Conservation (phyloP, 208 protist genomes). For the Porcisia hertigi region DNA sequence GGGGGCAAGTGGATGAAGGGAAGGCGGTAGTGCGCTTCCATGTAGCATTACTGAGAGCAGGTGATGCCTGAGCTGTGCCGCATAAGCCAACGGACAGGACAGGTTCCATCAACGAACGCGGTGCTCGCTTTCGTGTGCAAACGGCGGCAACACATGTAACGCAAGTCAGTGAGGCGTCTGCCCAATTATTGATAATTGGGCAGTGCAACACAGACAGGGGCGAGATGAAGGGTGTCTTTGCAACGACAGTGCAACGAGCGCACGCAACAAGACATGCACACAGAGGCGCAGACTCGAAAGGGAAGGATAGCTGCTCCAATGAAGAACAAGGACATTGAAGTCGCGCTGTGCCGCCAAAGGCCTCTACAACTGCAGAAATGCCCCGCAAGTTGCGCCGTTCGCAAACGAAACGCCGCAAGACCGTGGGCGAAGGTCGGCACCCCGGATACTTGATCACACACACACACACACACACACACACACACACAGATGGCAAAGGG, state of each 20-base stretch:
- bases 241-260: not conserved
- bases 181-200: not conserved
- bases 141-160: not conserved
- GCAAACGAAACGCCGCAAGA: not conserved
- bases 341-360: not conserved
- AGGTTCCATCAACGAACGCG: not conserved
- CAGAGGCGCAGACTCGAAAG: not conserved
- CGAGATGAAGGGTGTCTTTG: not conserved
- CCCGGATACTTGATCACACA: not conserved
- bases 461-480: not conserved
- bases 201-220: not conserved
- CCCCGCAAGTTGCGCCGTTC: not conserved
- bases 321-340: constrained; percentile 1
- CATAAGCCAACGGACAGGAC: not conserved
- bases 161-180: not conserved
- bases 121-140: not conserved
- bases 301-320: not conserved
- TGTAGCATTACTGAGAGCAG: not conserved
- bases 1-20: not conserved
- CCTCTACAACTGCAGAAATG: not conserved
- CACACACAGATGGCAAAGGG: no score
- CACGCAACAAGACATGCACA: not conserved
- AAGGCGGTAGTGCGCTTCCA: not conserved
- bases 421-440: not conserved
- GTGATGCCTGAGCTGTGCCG: not conserved